Conservation (phyloP, 164 flowering plant genomes). For the Taxillus chinensis region DNA sequence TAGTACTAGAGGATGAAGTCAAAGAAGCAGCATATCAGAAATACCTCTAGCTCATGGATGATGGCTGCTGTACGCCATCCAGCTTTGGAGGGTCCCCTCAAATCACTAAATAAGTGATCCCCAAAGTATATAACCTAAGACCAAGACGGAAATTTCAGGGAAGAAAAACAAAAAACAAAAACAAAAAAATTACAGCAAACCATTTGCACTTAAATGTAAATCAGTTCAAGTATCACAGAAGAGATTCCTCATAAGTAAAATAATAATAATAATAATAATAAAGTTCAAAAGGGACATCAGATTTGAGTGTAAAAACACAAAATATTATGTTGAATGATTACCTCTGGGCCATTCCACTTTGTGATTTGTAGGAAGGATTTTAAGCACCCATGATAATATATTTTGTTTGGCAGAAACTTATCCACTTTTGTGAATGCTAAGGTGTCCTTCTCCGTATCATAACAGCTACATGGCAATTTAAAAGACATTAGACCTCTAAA, state of each 20-base stretch:
- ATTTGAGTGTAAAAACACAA: neutral
- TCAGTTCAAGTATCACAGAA: no score
- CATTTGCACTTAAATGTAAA: neutral
- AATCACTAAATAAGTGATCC: conserved; percentile 92
- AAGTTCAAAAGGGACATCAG: neutral
- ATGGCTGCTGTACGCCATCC: conserved; percentile 99
- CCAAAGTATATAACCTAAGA: conserved; percentile 93
- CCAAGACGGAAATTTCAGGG: neutral
- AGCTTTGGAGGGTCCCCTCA: conserved; percentile 93
- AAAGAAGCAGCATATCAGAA: no score
- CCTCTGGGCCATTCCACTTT: conserved; percentile 98
- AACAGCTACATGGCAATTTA: conserved; percentile 41
- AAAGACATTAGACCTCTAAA: conserved; percentile 1
- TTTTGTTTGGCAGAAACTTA: conserved; percentile 58
- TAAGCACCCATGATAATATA: conserved; percentile 92
- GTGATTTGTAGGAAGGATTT: conserved; percentile 87
- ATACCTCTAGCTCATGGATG: conserved; percentile 86
- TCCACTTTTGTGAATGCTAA: conserved; percentile 88
- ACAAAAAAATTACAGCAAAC: neutral
- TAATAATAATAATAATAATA: neutral
- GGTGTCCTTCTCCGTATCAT: conserved; percentile 76
- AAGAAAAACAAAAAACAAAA: neutral
- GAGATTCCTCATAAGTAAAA: neutral
- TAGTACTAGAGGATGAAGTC: no score
- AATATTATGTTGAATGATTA: conserved; percentile 13